Conservation (phyloP, 2,329 filamentous ascomycete genomes). For the Scedosporium dehoogii region DNA sequence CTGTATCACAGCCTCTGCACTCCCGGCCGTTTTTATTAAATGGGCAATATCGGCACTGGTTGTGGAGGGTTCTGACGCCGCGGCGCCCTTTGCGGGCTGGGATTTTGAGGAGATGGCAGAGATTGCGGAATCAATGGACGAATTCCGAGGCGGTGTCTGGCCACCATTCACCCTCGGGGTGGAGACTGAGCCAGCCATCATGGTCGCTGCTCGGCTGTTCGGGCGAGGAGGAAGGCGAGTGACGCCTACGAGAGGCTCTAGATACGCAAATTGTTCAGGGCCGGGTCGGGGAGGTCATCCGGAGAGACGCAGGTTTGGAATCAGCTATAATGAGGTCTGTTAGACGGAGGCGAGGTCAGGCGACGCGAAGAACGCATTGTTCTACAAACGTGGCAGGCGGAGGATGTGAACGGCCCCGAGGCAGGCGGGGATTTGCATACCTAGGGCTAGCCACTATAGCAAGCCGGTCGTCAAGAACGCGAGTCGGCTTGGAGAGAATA, state of each 20-base stretch:
- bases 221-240: background rate
- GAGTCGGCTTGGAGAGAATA: background rate
- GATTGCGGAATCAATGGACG: constrained; percentile 89
- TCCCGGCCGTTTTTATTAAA: constrained; percentile 76
- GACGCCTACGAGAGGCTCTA: constrained; percentile 7
- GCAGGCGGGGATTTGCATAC: background rate
- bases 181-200: constrained; percentile 38
- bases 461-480: background rate
- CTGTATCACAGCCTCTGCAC: constrained; percentile 78
- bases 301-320: background rate
- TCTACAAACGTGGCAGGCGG: too few relatives aligned
- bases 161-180: constrained; percentile 28
- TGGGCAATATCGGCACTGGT: constrained; percentile 65
- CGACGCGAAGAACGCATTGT: background rate
- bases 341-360: background rate
- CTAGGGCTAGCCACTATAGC: background rate
- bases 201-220: constrained; percentile 12
- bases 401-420: too few relatives aligned
- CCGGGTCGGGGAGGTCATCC: constrained; percentile 1
- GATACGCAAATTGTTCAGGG: background rate
- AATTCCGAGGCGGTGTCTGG: constrained; percentile 53
- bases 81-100: constrained; percentile 38
- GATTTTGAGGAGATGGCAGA: constrained; percentile 60
- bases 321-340: background rate
- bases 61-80: constrained; percentile 45